Base-by-base conservation (phyloP, 208 protist species). In the Trypanosoma theileri region DNA sequence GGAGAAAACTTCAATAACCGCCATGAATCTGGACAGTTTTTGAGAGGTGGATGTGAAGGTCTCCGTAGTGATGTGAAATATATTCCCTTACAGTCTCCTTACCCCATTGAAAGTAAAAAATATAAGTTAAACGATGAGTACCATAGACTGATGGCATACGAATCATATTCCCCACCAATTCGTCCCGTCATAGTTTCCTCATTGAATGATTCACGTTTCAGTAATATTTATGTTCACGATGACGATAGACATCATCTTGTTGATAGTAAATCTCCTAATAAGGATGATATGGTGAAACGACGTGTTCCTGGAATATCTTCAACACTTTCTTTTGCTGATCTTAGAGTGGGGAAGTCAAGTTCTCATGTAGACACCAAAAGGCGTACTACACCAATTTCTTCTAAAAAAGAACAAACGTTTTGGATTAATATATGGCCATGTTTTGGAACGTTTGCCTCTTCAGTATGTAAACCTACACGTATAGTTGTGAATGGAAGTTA, bases 351-450 rank as follows among this genome's bases (percentile, higher is more conserved):
- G 2, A 8, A 11, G 14, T n/a, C 46, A 4, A 58, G n/a, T 44
- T 19, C 58, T 14, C 19, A 52, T 35, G 26, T 41, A 21, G 31
- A 31, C 17, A 19, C 35, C 28, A 24, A 11, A 14, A 41, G 9
- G 31, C 40, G 54, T 63, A 13, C 13, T 48, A 14, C 21, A 55
- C 31, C 50, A 58, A n/a, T 0, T 16, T 58, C 48, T 19, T n/a
- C 41, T 19, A 13, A 42, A 51, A 17, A 35, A 1, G 55, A 46
- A 22, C n/a, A 44, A 26, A 72, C 53, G 0, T 82, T 84, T 71
- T 89, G 84, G 84, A 80, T 89, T 48, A 35, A 82, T 62, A 59
- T 89, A 9, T 89, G 84, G 84, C 84, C 80, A 1, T 82, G 79
- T 51, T 86, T 89, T 56, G 80, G 83, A 3, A 80, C 54, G 8